Evolutionary conservation across 148 eudicot genomes (phyloP).

Genomic region (Polygonum maritimum): DNA sequence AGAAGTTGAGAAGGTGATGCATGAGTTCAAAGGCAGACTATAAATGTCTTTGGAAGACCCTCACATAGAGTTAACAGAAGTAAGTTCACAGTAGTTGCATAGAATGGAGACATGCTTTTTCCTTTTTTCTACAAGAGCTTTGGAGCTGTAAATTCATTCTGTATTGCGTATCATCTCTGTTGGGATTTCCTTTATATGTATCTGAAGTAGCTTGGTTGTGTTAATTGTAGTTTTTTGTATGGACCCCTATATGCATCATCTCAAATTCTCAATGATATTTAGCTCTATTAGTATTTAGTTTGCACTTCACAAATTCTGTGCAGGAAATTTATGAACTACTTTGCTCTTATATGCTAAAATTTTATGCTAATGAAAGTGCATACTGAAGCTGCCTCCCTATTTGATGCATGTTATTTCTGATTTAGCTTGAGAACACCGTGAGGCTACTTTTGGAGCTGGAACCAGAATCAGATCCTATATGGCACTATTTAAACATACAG

Average conservation of each 20-base stretch:
- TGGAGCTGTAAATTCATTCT: not conserved
- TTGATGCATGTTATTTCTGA: slow-evolving; percentile 10
- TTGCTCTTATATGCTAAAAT: not conserved
- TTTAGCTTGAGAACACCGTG: slow-evolving; percentile 90
- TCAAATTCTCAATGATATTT: not conserved
- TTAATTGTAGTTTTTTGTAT: not conserved
- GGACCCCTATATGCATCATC: not conserved
- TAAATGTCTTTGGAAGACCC: slow-evolving; percentile 98
- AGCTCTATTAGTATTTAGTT: not conserved
- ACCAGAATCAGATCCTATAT: slow-evolving; percentile 96
- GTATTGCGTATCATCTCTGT: not conserved
- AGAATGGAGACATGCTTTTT: not conserved
- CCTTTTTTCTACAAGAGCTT: not conserved
- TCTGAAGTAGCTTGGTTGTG: not conserved
- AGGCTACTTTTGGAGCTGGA: slow-evolving; percentile 93
- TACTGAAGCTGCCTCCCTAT: not conserved
- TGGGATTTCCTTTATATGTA: not conserved
- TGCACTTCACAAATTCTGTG: not conserved
- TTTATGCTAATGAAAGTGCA: not conserved
- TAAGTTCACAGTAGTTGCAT: slow-evolving; percentile 24
- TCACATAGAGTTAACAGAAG: slow-evolving; percentile 68
- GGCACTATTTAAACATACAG: slow-evolving; percentile 94
- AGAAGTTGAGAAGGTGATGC: slow-evolving; percentile 97
- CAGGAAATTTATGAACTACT: not conserved
- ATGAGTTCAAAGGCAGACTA: slow-evolving; percentile 83